Evolutionary conservation across 805 yeast species (phyloP).

Genomic region (Nakazawaea anatomiae): DNA sequence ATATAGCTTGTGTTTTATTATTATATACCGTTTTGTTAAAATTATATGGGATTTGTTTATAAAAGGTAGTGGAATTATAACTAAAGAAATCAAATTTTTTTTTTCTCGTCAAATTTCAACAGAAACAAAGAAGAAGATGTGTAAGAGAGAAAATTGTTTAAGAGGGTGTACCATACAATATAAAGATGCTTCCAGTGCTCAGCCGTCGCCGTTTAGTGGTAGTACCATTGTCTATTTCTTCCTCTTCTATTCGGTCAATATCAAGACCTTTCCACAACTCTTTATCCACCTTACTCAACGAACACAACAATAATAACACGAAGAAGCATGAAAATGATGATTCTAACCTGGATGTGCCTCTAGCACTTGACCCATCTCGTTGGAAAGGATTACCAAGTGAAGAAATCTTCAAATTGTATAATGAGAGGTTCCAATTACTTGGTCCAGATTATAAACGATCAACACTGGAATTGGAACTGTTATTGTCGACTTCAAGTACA

Average conservation of each 20-base stretch:
- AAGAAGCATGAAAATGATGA: no score
- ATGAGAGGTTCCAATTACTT: slow-evolving; percentile 47
- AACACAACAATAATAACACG: no score
- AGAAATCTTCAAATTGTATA: slow-evolving; percentile 53
- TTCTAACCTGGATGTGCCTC: slow-evolving; percentile 11
- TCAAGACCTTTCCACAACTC: no score
- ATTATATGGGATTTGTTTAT: no score
- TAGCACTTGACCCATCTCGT: slow-evolving; percentile 56
- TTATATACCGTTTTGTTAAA: no score
- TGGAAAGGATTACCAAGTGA: slow-evolving; percentile 70
- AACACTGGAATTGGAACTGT: slow-evolving; percentile 50
- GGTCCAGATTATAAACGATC: slow-evolving; percentile 46
- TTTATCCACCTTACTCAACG: no score
- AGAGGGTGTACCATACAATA: no score
- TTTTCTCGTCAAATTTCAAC: neutral
- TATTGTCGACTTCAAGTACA: slow-evolving; percentile 39
- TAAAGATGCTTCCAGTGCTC: neutral
- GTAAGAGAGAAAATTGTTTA: neutral
- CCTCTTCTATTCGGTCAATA: no score
- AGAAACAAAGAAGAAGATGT: neutral
- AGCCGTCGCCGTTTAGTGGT: neutral
- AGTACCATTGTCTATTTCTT: no score
- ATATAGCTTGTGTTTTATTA: no score
- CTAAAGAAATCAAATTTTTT: neutral
- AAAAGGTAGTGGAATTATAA: no score